Conservation (phyloP, 1,284 basidiomycete genomes). For the Sutorius eximius region DNA sequence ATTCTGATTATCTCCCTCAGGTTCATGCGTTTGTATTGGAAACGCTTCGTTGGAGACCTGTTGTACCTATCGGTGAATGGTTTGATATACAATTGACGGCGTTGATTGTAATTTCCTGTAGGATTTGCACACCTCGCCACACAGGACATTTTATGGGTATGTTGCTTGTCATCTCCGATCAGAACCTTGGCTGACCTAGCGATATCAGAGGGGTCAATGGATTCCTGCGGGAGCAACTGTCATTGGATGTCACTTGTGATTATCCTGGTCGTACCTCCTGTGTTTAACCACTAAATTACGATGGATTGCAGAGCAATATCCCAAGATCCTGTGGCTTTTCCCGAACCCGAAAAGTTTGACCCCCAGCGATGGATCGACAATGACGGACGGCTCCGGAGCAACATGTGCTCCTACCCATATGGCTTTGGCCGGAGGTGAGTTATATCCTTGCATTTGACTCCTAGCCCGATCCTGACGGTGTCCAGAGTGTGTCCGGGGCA, state of each 20-base stretch:
- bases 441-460: not conserved
- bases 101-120: conserved; percentile 14
- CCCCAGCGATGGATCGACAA: conserved; percentile 57
- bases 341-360: conserved; percentile 58
- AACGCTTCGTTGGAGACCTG: conserved; percentile 62
- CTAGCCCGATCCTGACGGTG: not conserved
- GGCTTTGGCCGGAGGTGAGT: conserved; percentile 60
- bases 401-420: conserved; percentile 52
- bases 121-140: conserved; percentile 59
- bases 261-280: not conserved
- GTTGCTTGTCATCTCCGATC: conserved; percentile 4
- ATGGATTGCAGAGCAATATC: conserved; percentile 43
- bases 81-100: not conserved
- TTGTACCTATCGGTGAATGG: conserved; percentile 46
- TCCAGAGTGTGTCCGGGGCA: conserved; percentile 25
- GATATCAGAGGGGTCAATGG: conserved; percentile 45
- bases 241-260: conserved; percentile 46
- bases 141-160: conserved; percentile 59
- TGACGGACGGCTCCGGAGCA: conserved; percentile 48
- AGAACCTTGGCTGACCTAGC: not conserved
- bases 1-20: conserved; percentile 50
- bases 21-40: conserved; percentile 62
- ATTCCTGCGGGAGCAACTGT: conserved; percentile 62
- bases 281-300: not conserved
- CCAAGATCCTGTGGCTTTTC: conserved; percentile 55